phyloP scores from a whole-genome alignment of 2,329 filamentous ascomycete genomes.

The Emergomyces orientalis region DNA sequence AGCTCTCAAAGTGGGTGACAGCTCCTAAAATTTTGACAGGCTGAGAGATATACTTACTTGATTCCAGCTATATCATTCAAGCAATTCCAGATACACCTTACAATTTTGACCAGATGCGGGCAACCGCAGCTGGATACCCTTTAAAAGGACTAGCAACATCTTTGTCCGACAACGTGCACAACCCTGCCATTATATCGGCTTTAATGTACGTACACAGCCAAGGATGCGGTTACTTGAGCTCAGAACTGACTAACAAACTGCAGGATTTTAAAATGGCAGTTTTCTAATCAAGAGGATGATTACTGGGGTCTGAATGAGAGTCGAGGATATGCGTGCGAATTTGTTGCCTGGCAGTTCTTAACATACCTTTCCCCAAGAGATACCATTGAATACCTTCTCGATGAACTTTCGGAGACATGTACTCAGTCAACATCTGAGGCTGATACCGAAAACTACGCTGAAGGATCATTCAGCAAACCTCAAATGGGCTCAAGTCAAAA shows the following conservation, averaged over 20 bases:
- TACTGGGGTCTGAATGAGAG: slow-evolving; percentile 49
- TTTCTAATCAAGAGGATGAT: slow-evolving; percentile 42
- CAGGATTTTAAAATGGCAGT: slow-evolving; percentile 51
- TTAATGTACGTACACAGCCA: slow-evolving; percentile 40
- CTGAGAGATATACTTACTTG: background rate
- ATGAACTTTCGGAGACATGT: slow-evolving; percentile 35
- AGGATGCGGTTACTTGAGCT: background rate
- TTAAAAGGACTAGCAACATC: slow-evolving; percentile 32
- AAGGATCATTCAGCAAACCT: background rate
- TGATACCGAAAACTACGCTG: background rate
- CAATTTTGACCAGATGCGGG: slow-evolving; percentile 39
- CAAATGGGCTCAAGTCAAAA: background rate
- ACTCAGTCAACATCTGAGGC: background rate
- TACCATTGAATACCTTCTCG: slow-evolving; percentile 48
- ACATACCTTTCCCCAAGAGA: slow-evolving; percentile 48
- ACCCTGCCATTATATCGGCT: slow-evolving; percentile 38
- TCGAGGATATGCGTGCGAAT: slow-evolving; percentile 50
- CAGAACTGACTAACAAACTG: background rate
- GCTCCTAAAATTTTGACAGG: background rate
- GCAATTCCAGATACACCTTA: slow-evolving; percentile 34
- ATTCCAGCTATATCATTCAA: slow-evolving; percentile 30
- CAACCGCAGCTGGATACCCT: slow-evolving; percentile 29
- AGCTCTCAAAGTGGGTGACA: slow-evolving; percentile 29
- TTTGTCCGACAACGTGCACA: slow-evolving; percentile 35
- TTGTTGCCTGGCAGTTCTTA: slow-evolving; percentile 54